Base-by-base conservation (phyloP, 148 eudicot species). In the Bassia scoparia region DNA sequence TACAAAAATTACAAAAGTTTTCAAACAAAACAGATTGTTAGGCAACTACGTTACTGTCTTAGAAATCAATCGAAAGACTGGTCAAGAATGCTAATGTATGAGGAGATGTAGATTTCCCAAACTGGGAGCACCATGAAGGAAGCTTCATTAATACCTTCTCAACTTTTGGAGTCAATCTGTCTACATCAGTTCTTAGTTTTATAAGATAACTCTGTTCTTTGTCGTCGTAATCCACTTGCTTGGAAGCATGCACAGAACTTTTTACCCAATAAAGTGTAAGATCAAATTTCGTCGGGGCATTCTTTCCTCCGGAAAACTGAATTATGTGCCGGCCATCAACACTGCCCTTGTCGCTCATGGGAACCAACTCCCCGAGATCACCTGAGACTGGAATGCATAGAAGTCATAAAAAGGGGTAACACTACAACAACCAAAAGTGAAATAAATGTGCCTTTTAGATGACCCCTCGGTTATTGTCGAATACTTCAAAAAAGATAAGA, bases 81-180 rank as follows among this genome's bases (percentile, higher is more conserved):
- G 80, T 84, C 60, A 96, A 79, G 78, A 96, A 92, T 35, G 96
- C 87, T 12, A 96, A 77, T 26, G 85, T 86, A 73, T 67, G 83
- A 17, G 99, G 99, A 80, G 94, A 86, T 18, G 97, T 90, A 2
- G 99, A 92, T 77, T 96, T 96, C 50, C 97, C 99, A 50, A 92
- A 96, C 21, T 81, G 76, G 27, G 97, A 82, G 82, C 96, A 96
- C 99, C 99, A 96, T n/a, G 86, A 76, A 50, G 99, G 96, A 76
- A 92, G 92, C 86, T 87, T 96, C 72, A 27, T 52, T 64, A 96
- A 77, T 68, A 96, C 81, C 33, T 48, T 83, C 56, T 84, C 72
- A 3, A 62, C 72, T 72, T 79, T 81, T 3, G 97, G 97, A 37
- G 99, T 96, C 83, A 87, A 43, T 69, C 83, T 77, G 71, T 92